Evolutionary conservation across 495 filamentous ascomycete genomes (phyloP).

Genomic region (Zalerion maritima): DNA sequence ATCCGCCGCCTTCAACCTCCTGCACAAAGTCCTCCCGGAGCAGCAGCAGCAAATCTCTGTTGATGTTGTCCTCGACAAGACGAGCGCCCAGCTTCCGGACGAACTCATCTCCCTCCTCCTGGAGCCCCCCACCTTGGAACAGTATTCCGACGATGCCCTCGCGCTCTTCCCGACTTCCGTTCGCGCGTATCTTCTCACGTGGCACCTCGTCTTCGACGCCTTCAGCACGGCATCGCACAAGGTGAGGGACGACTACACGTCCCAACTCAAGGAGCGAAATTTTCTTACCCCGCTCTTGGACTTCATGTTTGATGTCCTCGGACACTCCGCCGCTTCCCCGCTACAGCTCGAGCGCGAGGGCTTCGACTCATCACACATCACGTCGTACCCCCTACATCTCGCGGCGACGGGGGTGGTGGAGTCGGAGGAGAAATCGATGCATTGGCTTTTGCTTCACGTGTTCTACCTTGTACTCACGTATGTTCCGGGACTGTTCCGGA

Average conservation of each 20-base stretch:
- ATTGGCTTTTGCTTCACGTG: constrained; percentile 73
- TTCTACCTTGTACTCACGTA: constrained; percentile 70
- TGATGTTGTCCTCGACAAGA: constrained; percentile 64
- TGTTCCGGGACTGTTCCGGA: constrained; percentile 60
- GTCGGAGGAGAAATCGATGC: constrained; percentile 47
- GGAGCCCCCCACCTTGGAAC: constrained; percentile 30
- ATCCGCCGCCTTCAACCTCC: constrained; percentile 61
- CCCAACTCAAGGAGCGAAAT: constrained; percentile 57
- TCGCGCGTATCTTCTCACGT: constrained; percentile 75
- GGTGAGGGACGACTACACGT: constrained; percentile 63
- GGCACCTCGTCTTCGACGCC: constrained; percentile 82
- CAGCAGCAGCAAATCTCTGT: constrained; percentile 73
- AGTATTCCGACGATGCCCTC: constrained; percentile 29
- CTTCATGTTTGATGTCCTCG: constrained; percentile 71
- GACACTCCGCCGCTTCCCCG: constrained; percentile 50
- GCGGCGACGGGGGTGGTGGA: constrained; percentile 44
- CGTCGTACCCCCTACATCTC: constrained; percentile 43
- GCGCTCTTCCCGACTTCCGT: constrained; percentile 36
- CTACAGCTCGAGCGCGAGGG: constrained; percentile 35
- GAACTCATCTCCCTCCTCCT: constrained; percentile 56
- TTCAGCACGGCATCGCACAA: constrained; percentile 66
- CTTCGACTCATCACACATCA: constrained; percentile 46
- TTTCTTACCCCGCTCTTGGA: constrained; percentile 55
- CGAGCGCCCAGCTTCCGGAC: constrained; percentile 44
- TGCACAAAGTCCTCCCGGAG: constrained; percentile 61